Evolutionary conservation across 345 rosid species (phyloP).

Genomic region (Euphorbia peplus): DNA sequence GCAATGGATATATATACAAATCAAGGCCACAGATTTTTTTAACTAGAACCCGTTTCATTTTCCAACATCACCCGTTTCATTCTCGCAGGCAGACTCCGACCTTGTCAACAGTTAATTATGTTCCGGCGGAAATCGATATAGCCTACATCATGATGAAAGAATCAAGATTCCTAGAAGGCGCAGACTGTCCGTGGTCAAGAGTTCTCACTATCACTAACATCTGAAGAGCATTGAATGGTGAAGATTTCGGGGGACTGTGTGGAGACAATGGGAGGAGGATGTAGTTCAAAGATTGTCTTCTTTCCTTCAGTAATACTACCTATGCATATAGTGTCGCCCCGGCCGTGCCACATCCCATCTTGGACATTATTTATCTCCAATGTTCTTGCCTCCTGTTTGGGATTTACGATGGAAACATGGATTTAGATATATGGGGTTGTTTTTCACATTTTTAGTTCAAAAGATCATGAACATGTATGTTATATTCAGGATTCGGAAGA

Average conservation of each 20-base stretch:
- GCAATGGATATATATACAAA: too few species aligned
- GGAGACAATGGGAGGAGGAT: slow-evolving; percentile 41
- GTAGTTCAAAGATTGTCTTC: slow-evolving; percentile 48
- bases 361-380: slow-evolving; percentile 96
- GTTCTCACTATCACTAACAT: slow-evolving; percentile 15
- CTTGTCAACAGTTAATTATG: not conserved
- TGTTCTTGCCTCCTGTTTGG: slow-evolving; percentile 76
- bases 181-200: slow-evolving; percentile 9
- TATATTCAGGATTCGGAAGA: not conserved
- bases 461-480: not conserved
- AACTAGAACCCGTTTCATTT: too few species aligned
- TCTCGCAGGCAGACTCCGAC: not conserved
- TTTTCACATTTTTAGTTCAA: not conserved
- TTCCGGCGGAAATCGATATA: too few species aligned
- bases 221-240: slow-evolving; percentile 26
- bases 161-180: not conserved
- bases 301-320: slow-evolving; percentile 54
- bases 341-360: slow-evolving; percentile 91
- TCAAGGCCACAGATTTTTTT: too few species aligned
- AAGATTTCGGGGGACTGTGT: slow-evolving; percentile 40
- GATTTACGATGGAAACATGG: slow-evolving; percentile 5
- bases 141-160: not conserved
- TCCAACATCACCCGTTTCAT: too few species aligned
- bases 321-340: slow-evolving; percentile 80
- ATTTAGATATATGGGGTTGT: not conserved